Evolutionary conservation across 179 eudicot genomes (phyloP).

Genomic region (Camellia oleifera): DNA sequence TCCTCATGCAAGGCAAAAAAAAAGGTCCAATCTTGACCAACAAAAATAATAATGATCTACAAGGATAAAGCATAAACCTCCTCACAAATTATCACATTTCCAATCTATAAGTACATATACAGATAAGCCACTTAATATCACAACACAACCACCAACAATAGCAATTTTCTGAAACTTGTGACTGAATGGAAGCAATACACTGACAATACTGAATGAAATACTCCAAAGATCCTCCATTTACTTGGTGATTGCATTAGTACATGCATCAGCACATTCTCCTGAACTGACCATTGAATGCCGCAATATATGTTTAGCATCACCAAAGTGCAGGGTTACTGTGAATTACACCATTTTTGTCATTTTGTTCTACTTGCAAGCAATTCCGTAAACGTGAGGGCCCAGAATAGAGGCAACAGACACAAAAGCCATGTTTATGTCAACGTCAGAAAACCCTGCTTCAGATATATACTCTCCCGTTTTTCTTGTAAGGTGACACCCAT

Average conservation of each 20-base stretch:
- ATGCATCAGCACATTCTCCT: not conserved
- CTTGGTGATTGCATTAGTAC: too few relatives aligned
- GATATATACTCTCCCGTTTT: constrained; percentile 52
- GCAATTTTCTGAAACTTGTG: not conserved
- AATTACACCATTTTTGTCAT: not conserved
- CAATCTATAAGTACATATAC: not conserved
- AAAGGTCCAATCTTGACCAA: too few relatives aligned
- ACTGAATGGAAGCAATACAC: not conserved
- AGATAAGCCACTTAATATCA: not conserved
- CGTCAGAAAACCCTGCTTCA: constrained; percentile 73
- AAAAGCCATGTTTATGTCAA: constrained; percentile 37
- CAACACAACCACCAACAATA: not conserved
- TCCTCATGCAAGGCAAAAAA: too few relatives aligned
- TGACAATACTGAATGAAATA: not conserved
- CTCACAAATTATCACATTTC: not conserved
- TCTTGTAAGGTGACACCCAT: constrained; percentile 88
- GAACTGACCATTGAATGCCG: not conserved
- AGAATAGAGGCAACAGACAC: constrained; percentile 51
- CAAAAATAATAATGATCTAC: not conserved
- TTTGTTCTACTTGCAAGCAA: constrained; percentile 54
- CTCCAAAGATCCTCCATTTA: too few relatives aligned
- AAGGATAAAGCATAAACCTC: not conserved
- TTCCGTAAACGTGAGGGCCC: constrained; percentile 77
- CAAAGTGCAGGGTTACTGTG: not conserved
- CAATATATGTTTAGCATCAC: not conserved